Conservation (phyloP, 179 eudicot species). For the Spinacia oleracea region DNA sequence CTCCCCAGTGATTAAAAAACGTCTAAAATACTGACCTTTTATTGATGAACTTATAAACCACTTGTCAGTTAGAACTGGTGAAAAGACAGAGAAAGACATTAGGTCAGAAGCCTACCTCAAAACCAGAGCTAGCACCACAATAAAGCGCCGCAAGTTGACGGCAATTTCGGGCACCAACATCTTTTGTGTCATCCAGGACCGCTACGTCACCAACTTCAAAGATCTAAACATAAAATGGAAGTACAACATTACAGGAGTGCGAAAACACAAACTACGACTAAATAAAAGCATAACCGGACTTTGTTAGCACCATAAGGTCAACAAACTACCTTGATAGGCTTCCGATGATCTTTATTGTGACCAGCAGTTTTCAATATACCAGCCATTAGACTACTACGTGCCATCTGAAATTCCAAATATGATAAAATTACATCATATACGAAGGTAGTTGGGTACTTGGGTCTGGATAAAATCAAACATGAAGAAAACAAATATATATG, state of each 20-base stretch:
- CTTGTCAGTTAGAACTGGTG: neutral
- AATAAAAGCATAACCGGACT: slow-evolving; percentile 4
- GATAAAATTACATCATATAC: neutral
- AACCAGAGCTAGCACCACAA: slow-evolving; percentile 93
- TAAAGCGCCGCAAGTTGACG: slow-evolving; percentile 88
- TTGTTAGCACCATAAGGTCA: slow-evolving; percentile 2
- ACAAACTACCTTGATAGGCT: slow-evolving; percentile 78
- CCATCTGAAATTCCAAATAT: slow-evolving; percentile 56
- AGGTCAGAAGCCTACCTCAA: slow-evolving; percentile 61
- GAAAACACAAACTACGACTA: slow-evolving; percentile 4
- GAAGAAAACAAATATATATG: neutral
- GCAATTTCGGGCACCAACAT: slow-evolving; percentile 82
- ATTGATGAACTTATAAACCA: neutral
- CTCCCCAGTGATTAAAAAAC: neutral
- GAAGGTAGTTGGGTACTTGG: neutral
- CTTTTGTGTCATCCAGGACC: slow-evolving; percentile 58
- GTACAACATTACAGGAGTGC: neutral
- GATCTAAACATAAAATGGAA: slow-evolving; percentile 44
- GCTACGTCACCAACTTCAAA: slow-evolving; percentile 93
- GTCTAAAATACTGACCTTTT: neutral
- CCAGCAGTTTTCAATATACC: slow-evolving; percentile 83
- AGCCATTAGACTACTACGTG: slow-evolving; percentile 85
- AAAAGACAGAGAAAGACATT: neutral
- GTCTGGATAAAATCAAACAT: neutral
- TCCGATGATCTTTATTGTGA: slow-evolving; percentile 90